These are phyloP conservation scores for Endoconidiophora laricicola DNA, from an alignment of 2,329 filamentous ascomycete species.

Conservation along the genomic window DNA sequence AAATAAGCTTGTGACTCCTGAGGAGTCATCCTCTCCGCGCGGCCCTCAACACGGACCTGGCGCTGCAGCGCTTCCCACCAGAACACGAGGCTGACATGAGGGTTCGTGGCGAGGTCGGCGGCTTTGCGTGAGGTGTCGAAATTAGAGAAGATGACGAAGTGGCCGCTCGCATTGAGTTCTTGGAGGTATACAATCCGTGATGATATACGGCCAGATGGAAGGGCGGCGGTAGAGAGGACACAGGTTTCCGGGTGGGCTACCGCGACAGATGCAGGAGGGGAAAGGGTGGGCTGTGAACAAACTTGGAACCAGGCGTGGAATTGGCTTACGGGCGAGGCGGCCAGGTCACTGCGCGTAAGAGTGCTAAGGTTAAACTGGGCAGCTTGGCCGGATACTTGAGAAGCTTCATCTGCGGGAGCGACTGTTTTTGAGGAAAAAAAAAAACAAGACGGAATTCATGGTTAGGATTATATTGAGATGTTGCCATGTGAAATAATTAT, in stretches of 20 bases:
- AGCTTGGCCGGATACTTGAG: constrained; percentile 44
- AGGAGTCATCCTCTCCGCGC: constrained; percentile 43
- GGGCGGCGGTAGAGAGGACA: constrained; percentile 64
- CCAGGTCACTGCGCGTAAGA: constrained; percentile 45
- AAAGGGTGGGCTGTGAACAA: constrained; percentile 42
- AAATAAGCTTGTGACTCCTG: constrained; percentile 60
- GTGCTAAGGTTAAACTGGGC: constrained; percentile 54
- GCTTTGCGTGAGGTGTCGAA: constrained; percentile 63
- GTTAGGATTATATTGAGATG: background rate
- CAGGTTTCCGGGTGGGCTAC: constrained; percentile 76
- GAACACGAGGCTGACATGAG: constrained; percentile 70
- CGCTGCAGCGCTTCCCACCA: constrained; percentile 78
- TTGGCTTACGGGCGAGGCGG: constrained; percentile 53
- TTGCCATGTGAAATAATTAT: background rate
- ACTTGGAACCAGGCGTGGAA: constrained; percentile 81
- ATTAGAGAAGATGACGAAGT: constrained; percentile 85
- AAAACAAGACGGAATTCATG: too few relatives aligned
- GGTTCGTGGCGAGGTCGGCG: constrained; percentile 53
- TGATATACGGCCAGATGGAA: constrained; percentile 72
- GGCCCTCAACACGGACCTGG: constrained; percentile 80
- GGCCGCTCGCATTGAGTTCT: constrained; percentile 54
- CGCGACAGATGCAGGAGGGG: constrained; percentile 27
- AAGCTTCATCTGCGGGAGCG: constrained; percentile 39
- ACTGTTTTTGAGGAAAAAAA: constrained; percentile 23
- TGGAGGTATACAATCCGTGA: constrained; percentile 88